phyloP scores from a whole-genome alignment of 345 rosid genomes.

The Populus tremula region DNA sequence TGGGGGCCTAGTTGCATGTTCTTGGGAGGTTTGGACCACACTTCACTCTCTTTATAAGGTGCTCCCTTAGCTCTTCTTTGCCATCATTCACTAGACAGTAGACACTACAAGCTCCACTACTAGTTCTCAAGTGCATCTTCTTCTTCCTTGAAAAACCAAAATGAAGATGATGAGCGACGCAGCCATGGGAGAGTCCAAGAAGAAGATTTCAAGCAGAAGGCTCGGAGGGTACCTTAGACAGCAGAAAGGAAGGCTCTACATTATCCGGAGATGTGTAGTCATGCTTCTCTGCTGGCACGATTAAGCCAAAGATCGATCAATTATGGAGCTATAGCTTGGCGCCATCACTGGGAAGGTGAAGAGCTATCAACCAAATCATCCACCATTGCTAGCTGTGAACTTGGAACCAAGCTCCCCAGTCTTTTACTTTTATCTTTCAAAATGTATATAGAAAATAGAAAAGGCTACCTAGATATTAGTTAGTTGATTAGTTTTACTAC shows the following conservation, averaged over 20 bases:
- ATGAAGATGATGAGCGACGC: slow-evolving; percentile 26
- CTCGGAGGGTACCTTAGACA: slow-evolving; percentile 69
- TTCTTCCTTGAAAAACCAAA: not conserved
- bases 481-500: not conserved
- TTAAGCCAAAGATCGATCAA: slow-evolving; percentile 15
- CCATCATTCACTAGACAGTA: not conserved
- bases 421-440: not conserved
- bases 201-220: slow-evolving; percentile 47
- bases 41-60: slow-evolving; percentile 17
- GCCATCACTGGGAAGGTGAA: not conserved
- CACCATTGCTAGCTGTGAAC: not conserved
- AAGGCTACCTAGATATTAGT: not conserved
- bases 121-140: not conserved
- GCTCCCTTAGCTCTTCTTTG: slow-evolving; percentile 1
- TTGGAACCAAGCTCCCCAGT: not conserved
- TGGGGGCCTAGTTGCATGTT: slow-evolving; percentile 4
- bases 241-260: slow-evolving; percentile 74
- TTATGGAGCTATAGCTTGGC: not conserved
- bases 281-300: slow-evolving; percentile 87
- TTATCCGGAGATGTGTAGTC: slow-evolving; percentile 70
- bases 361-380: not conserved
- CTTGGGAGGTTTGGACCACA: slow-evolving; percentile 23
- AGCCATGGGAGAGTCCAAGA: slow-evolving; percentile 40
- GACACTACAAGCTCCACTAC: not conserved
- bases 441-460: not conserved